Base-by-base conservation (phyloP, 1,284 basidiomycete genomes). In the Meripilus lineatus region DNA sequence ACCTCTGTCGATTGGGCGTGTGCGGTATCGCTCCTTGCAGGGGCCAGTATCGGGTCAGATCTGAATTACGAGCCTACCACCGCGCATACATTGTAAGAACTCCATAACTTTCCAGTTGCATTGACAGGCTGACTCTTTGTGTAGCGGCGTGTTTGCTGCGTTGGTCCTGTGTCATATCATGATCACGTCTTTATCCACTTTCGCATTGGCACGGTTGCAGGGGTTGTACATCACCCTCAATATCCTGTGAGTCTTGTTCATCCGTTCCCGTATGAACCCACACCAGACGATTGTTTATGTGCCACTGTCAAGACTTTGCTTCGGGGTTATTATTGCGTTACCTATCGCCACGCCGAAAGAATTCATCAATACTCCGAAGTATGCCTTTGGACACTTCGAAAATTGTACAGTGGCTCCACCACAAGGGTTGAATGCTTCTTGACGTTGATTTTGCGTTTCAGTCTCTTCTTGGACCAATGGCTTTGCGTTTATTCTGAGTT, bases 1-100 rank as follows among this genome's bases (percentile, higher is more conserved):
- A 84, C 88, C 0, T 86, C 84, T 0, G 78, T 88, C 23, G 83
- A 84, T 47, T 91, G 86, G 86, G 87, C 79, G 14, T 80, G 77
- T 42, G 81, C 85, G 0, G 71, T 85, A 1, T 84, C 87, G 56
- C 63, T 88, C 15, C 56, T 60, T 51, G 84, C 84, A 5, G 83
- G 79, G 0, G 77, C 69, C 3, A 77, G 68, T 40, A 84, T 88
- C 34, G 76, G 77, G 1, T 71, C 76, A 5, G 62, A 70, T 30
- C 67, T 69, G 38, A 61, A 50, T 5, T 87, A 80, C 53, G 55
- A 63, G 10, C 64, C 79, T 2, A 83, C 81, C 1, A 64, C 67
- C 23, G 72, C 64, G 0, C 74, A 80, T 53, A 74, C 70, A 24
- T 87, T 72, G 84, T 86, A 54, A 42, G 79, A 67, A 15, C 32